Conservation (phyloP, 306 rosid species). For the Sechiopsis laciniata region DNA sequence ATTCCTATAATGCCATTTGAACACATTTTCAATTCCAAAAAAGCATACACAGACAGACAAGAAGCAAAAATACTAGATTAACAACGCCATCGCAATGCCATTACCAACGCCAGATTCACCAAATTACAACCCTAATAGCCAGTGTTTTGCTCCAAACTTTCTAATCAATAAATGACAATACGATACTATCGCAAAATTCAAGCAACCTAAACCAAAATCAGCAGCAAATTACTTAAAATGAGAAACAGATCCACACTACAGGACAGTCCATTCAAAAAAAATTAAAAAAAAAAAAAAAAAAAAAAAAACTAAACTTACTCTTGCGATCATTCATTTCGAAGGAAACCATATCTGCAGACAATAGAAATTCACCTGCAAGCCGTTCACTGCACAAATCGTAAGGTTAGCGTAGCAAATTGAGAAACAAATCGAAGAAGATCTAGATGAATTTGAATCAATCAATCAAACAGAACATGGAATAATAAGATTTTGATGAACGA, state of each 20-base stretch:
- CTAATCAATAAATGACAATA: neutral
- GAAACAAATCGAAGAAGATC: slow-evolving; percentile 15
- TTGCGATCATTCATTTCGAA: slow-evolving; percentile 97
- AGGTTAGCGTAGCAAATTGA: neutral
- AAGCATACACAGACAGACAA: neutral
- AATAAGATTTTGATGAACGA: neutral
- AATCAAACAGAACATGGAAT: neutral
- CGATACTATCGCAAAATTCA: neutral
- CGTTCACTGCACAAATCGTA: slow-evolving; percentile 37
- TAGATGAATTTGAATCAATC: slow-evolving; percentile 5
- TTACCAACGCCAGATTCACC: neutral
- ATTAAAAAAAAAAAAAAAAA: no score
- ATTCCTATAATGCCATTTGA: neutral
- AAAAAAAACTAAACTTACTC: slow-evolving; percentile 63
- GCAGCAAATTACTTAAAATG: neutral
- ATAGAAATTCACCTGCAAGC: slow-evolving; percentile 22
- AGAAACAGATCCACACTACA: slow-evolving; percentile 9
- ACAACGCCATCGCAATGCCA: neutral
- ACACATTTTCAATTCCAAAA: neutral
- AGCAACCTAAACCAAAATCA: slow-evolving; percentile 3
- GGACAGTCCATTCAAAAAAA: neutral
- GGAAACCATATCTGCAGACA: slow-evolving; percentile 61
- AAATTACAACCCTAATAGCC: slow-evolving; percentile 1
- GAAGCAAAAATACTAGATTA: neutral
- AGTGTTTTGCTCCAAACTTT: neutral